Evolutionary conservation across 176 grass and related monocot genomes (phyloP).

Genomic region (Zea mays): Zm-B73-REFERENCE-NAM-5.0 NC_050098.1:11607001-11607500

Average conservation of each 20-base stretch:
- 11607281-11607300: conserved; percentile 92
- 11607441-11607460: not conserved
- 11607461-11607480: not conserved
- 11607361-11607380: conserved; percentile 76
- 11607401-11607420: conserved; percentile 94
- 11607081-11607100: conserved; percentile 95
- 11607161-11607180: conserved; percentile 49
- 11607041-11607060: not conserved
- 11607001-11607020: not conserved
- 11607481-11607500: not conserved
- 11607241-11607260: conserved; percentile 82
- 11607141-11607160: conserved; percentile 66
- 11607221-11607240: conserved; percentile 55
- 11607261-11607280: conserved; percentile 98
- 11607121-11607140: conserved; percentile 63
- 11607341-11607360: conserved; percentile 76
- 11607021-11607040: not conserved
- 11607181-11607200: conserved; percentile 41
- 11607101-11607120: conserved; percentile 94
- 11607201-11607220: conserved; percentile 35
- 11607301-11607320: conserved; percentile 89
- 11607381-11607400: conserved; percentile 85
- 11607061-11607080: conserved; percentile 36
- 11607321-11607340: conserved; percentile 97
- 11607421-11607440: conserved; percentile 93